Evolutionary conservation across 2,329 filamentous ascomycete genomes (phyloP).

Genomic region (Aspergillus sp.): DNA sequence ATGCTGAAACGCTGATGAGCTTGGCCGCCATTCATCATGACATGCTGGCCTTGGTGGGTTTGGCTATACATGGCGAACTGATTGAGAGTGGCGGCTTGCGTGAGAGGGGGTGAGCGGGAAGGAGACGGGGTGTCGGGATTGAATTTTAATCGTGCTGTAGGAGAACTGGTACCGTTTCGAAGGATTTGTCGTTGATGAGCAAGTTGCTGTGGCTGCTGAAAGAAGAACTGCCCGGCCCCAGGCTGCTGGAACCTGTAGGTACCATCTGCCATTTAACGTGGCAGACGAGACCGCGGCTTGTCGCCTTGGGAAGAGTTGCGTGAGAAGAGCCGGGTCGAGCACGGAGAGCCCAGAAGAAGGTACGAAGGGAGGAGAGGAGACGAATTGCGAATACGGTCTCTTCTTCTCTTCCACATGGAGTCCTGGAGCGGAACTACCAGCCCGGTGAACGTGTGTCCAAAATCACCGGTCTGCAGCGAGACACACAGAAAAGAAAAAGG

Average conservation of each 20-base stretch:
- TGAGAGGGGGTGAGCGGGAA: slow-evolving; percentile 39
- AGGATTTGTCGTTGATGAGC: slow-evolving; percentile 37
- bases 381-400: slow-evolving; percentile 35
- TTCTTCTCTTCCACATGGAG: slow-evolving; percentile 45
- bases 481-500: slow-evolving; percentile 2
- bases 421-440: slow-evolving; percentile 29
- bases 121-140: slow-evolving; percentile 41
- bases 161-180: slow-evolving; percentile 40
- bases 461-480: slow-evolving; percentile 10
- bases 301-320: slow-evolving; percentile 21
- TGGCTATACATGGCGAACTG: slow-evolving; percentile 43
- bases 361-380: slow-evolving; percentile 27
- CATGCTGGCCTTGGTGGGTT: slow-evolving; percentile 41
- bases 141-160: slow-evolving; percentile 38
- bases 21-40: slow-evolving; percentile 44
- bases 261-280: slow-evolving; percentile 49
- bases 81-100: slow-evolving; percentile 35
- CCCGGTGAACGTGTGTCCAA: slow-evolving; percentile 11
- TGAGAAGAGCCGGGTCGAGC: slow-evolving; percentile 17
- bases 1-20: slow-evolving; percentile 42
- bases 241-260: slow-evolving; percentile 48
- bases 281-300: slow-evolving; percentile 38
- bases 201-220: slow-evolving; percentile 37
- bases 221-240: slow-evolving; percentile 45
- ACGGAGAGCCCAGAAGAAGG: slow-evolving; percentile 15